phyloP scores from a whole-genome alignment of 345 rosid genomes.

The Arabis alpina region DNA sequence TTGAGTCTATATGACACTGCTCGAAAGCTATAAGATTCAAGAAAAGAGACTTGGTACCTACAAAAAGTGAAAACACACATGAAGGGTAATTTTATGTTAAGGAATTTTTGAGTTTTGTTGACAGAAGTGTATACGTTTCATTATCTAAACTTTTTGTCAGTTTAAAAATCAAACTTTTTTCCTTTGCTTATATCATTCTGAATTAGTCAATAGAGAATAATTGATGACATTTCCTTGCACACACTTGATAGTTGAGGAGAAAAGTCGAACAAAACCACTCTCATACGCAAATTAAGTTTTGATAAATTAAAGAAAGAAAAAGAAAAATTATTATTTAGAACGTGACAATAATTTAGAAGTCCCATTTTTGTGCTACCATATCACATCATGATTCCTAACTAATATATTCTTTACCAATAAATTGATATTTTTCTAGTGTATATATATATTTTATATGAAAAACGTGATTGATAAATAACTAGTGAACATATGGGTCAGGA shows the following conservation, averaged over 20 bases:
- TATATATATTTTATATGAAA: neutral
- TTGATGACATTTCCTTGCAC: slow-evolving; percentile 20
- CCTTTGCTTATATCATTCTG: slow-evolving; percentile 13
- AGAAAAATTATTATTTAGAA: neutral
- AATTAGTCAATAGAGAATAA: slow-evolving; percentile 23
- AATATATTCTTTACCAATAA: neutral
- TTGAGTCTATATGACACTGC: slow-evolving; percentile 78
- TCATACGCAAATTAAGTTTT: neutral
- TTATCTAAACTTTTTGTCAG: neutral
- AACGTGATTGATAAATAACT: neutral
- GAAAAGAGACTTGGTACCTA: slow-evolving; percentile 77
- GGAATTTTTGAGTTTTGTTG: neutral
- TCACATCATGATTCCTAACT: neutral
- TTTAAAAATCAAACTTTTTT: neutral
- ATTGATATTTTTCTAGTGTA: no score
- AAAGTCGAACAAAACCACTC: neutral
- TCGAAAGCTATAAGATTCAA: slow-evolving; percentile 85
- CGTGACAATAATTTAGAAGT: no score
- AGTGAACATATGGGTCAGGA: neutral
- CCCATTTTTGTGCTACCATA: neutral
- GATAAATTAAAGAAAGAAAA: neutral
- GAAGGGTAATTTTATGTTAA: neutral
- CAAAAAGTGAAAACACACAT: neutral
- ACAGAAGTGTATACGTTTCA: slow-evolving; percentile 6
- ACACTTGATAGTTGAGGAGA: neutral